phyloP scores from a whole-genome alignment of 768 basidiomycete genomes.

The Auriscalpium microsporum region DNA sequence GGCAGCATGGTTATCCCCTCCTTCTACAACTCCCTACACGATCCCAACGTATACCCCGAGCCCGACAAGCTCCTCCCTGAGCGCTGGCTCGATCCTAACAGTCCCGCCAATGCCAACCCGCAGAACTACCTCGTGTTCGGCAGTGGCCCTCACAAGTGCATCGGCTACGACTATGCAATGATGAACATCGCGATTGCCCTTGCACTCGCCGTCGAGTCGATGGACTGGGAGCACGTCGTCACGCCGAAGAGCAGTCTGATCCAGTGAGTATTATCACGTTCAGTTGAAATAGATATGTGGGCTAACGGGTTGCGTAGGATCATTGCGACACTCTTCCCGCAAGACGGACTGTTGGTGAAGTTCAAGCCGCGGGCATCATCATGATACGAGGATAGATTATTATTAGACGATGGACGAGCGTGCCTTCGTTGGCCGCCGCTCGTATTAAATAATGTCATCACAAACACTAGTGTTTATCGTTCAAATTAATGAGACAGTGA shows the following conservation, averaged over 20 bases:
- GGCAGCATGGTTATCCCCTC: constrained; percentile 93
- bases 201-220: constrained; percentile 68
- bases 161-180: constrained; percentile 86
- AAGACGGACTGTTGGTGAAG: constrained; percentile 80
- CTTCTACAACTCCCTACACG: constrained; percentile 89
- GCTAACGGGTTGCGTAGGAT: constrained; percentile 40
- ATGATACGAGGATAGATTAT: neutral
- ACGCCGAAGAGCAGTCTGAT: constrained; percentile 76
- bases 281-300: neutral
- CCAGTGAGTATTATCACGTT: constrained; percentile 43
- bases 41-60: constrained; percentile 77
- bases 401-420: neutral
- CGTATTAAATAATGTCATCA: neutral
- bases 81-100: constrained; percentile 84
- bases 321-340: constrained; percentile 95
- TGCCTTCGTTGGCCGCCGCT: neutral
- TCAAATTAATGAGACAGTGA: too few relatives aligned
- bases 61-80: constrained; percentile 81
- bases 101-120: constrained; percentile 72
- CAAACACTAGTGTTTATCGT: neutral
- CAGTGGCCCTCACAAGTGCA: constrained; percentile 86
- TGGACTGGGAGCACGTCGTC: constrained; percentile 83
- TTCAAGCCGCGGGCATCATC: constrained; percentile 35
- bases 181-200: constrained; percentile 86
- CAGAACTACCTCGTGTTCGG: constrained; percentile 97